A percentile compares a stretch with the other conserved stretches of the same genome.
phyloP scores from a whole-genome alignment of 768 basidiomycete genomes.

The Collybiopsis confluens region DNA sequence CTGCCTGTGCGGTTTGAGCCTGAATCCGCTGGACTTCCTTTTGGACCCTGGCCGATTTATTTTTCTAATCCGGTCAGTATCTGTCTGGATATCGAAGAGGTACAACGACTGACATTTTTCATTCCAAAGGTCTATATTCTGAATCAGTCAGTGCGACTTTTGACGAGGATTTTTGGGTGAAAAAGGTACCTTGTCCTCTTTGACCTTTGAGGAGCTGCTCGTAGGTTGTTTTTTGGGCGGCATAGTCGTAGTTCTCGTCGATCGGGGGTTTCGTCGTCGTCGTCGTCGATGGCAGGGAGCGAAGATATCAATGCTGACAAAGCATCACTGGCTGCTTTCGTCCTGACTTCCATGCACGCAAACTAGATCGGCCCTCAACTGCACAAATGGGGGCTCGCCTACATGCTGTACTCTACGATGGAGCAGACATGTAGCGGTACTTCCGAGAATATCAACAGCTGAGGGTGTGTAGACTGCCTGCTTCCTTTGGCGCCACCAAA shows the following conservation, averaged over 20 bases:
- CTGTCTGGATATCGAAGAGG: constrained; percentile 6
- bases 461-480: too few relatives aligned
- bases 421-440: too few relatives aligned
- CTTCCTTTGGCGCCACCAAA: too few relatives aligned
- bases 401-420: too few relatives aligned
- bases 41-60: constrained; percentile 91
- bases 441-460: too few relatives aligned
- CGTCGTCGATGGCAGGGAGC: neutral
- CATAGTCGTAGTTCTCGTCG: constrained; percentile 35
- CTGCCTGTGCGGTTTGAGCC: constrained; percentile 65
- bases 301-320: neutral
- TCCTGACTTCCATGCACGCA: too few relatives aligned
- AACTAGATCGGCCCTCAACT: too few relatives aligned
- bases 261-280: neutral
- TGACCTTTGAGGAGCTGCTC: constrained; percentile 60
- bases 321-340: neutral
- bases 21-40: constrained; percentile 78
- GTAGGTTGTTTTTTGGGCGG: constrained; percentile 75
- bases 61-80: too few relatives aligned
- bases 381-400: too few relatives aligned
- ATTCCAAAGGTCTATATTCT: constrained; percentile 72
- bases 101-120: constrained; percentile 65
- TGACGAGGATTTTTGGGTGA: constrained; percentile 5
- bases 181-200: constrained; percentile 71
- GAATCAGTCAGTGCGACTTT: constrained; percentile 23